These are phyloP conservation scores for Hypoxylon intermedium DNA, from an alignment of 495 filamentous ascomycete species.

Conservation along the genomic window DNA sequence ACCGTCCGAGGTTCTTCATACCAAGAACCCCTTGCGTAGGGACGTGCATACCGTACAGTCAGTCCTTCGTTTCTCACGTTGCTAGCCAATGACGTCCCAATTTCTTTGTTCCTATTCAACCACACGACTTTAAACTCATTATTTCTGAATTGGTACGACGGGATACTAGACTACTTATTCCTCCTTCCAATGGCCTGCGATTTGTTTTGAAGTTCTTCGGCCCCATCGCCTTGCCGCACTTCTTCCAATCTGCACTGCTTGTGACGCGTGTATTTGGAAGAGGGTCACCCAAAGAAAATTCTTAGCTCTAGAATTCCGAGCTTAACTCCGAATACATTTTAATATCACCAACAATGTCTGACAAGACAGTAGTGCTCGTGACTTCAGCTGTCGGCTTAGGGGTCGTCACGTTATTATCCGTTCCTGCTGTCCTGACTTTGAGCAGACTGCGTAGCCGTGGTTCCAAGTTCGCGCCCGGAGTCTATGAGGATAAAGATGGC, in stretches of 20 bases:
- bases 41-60: conserved; percentile 6
- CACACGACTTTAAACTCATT: conserved; percentile 4
- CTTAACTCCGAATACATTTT: conserved; percentile 24
- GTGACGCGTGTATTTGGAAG: conserved; percentile 2
- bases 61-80: neutral
- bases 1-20: neutral
- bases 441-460: conserved; percentile 41
- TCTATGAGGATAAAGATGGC: conserved; percentile 71
- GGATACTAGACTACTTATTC: neutral
- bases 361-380: conserved; percentile 40
- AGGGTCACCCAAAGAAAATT: neutral
- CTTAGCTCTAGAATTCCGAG: conserved; percentile 20
- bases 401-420: conserved; percentile 45
- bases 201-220: conserved; percentile 1
- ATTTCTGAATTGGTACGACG: conserved; percentile 1
- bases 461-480: conserved; percentile 39
- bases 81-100: conserved; percentile 18
- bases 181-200: conserved; percentile 10
- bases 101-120: conserved; percentile 12
- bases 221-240: neutral
- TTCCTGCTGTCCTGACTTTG: conserved; percentile 46
- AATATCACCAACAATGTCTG: conserved; percentile 38
- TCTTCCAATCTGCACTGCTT: conserved; percentile 6
- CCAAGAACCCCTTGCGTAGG: conserved; percentile 9
- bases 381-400: conserved; percentile 46